Percentiles rank a stretch among this genome's conserved stretches.
phyloP scores from a whole-genome alignment of 2,329 filamentous ascomycete species.

The Neofusicoccum kwambonambiense region DNA sequence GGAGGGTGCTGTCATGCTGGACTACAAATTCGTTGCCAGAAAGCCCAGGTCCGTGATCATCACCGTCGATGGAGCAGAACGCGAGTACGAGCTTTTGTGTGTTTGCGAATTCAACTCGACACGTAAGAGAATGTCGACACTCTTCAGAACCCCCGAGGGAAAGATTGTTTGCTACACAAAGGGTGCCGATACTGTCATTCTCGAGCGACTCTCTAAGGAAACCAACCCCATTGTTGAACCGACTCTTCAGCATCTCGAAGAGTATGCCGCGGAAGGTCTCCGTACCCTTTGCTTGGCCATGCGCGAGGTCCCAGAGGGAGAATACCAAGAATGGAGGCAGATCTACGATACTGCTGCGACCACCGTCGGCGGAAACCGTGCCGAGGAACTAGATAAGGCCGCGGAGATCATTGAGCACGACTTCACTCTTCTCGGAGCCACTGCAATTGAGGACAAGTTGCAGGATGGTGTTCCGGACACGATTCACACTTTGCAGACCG shows the following conservation, averaged over 20 bases:
- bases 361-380: slow-evolving; percentile 86
- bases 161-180: slow-evolving; percentile 94
- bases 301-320: slow-evolving; percentile 86
- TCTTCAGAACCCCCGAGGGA: slow-evolving; percentile 93
- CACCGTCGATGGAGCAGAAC: slow-evolving; percentile 66
- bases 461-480: slow-evolving; percentile 98
- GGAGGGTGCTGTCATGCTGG: slow-evolving; percentile 79
- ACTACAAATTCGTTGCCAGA: slow-evolving; percentile 86
- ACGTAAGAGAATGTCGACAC: slow-evolving; percentile 95
- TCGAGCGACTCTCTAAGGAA: slow-evolving; percentile 80
- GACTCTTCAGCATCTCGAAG: slow-evolving; percentile 94
- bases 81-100: slow-evolving; percentile 85
- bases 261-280: slow-evolving; percentile 94
- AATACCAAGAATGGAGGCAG: slow-evolving; percentile 82
- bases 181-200: slow-evolving; percentile 94
- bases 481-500: slow-evolving; percentile 93
- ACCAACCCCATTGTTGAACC: slow-evolving; percentile 79
- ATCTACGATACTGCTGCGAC: slow-evolving; percentile 86
- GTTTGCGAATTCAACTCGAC: slow-evolving; percentile 99
- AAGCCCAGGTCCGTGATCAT: slow-evolving; percentile 89
- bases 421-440: slow-evolving; percentile 87
- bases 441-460: slow-evolving; percentile 93
- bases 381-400: slow-evolving; percentile 94
- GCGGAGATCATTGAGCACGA: slow-evolving; percentile 93
- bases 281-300: slow-evolving; percentile 92